Base-by-base conservation (phyloP, 1,139 yeast genomes). In the Nadsonia starkeyi-henricii region DNA sequence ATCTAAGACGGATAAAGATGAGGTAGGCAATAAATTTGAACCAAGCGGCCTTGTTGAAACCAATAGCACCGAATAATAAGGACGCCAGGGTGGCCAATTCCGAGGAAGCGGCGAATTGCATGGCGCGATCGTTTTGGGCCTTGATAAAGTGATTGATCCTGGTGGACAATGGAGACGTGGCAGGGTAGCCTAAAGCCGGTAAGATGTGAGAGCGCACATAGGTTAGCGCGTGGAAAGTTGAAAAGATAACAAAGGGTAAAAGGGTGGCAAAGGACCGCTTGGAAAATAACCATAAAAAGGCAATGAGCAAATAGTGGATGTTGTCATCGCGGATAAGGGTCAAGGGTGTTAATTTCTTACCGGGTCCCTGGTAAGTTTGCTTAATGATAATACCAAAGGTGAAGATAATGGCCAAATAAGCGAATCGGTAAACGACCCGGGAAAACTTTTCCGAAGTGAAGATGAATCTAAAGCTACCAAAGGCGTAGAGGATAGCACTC, bases 371-470 rank as follows among this genome's bases (percentile, higher is more conserved):
- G 58, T 57, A 66, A 50, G 69, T 63, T 58, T 86, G 91, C 65
- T 71, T 79, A 30, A 84, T 66, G 52, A 86, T 83, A 54, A 89
- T 77, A 21, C 86, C 88, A 64, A 85, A 88, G 41, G 95, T 80
- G 56, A 73, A 75, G 46, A 85, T 62, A 5, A 84, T 80, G 17
- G 91, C 84, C 13, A 80, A 47, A 53, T 79, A 79, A 1, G 85
- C 73, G 50, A 76, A 59, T 49, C 76, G 72, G 67, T 85, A 86
- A 71, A 82, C 73, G 50, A 69, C 64, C 48, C 59, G 55, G 54
- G 72, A 73, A 39, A 64, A 57, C 48, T 53, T 52, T 51, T 57
- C 58, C 42, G 58, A 48, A 43, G 55, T 51, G 48, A 60, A 57
- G 52, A 63, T 75, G 42, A 58, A 15, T 33, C 39, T 55, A 48